Percentiles rank a stretch among this genome's conserved stretches.
These are phyloP conservation scores for Paralagenidium karlingii DNA, from an alignment of 352 stramenopile genomes.

Conservation along the genomic window DNA sequence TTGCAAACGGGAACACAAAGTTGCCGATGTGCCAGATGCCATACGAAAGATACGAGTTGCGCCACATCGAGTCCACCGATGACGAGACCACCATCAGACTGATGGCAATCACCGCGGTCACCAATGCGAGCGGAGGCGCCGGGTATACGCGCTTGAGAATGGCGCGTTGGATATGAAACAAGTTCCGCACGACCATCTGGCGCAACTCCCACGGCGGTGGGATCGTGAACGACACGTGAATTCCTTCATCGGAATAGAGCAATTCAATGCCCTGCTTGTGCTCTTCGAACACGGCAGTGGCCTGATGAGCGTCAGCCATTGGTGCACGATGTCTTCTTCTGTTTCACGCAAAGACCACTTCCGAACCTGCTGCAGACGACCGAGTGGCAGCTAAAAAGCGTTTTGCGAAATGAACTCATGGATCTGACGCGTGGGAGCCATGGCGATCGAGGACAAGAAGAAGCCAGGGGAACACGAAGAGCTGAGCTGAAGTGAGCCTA, in stretches of 20 bases:
- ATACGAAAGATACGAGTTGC: constrained; percentile 52
- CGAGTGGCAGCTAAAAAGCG: too few species aligned
- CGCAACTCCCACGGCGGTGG: constrained; percentile 64
- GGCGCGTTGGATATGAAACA: constrained; percentile 62
- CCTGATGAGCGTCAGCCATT: constrained; percentile 81
- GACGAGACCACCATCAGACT: constrained; percentile 57
- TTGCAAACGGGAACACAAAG: constrained; percentile 55
- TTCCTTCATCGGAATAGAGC: constrained; percentile 71
- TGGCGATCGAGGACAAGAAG: too few species aligned
- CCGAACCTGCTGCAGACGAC: too few species aligned
- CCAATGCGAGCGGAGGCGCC: constrained; percentile 44
- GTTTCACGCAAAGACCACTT: too few species aligned
- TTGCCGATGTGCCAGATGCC: constrained; percentile 75
- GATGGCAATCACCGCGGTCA: constrained; percentile 23
- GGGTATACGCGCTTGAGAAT: constrained; percentile 67
- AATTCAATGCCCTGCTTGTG: constrained; percentile 81
- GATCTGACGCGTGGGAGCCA: too few species aligned
- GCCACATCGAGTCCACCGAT: constrained; percentile 75
- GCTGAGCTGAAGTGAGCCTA: too few species aligned
- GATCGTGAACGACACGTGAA: constrained; percentile 78
- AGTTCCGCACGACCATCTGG: constrained; percentile 33
- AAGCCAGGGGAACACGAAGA: too few species aligned
- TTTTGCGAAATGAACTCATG: too few species aligned
- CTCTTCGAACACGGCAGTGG: constrained; percentile 74
- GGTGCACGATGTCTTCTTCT: too few species aligned